Base-by-base conservation (phyloP, 768 basidiomycete genomes). In the Crassisporium funariophilum region DNA sequence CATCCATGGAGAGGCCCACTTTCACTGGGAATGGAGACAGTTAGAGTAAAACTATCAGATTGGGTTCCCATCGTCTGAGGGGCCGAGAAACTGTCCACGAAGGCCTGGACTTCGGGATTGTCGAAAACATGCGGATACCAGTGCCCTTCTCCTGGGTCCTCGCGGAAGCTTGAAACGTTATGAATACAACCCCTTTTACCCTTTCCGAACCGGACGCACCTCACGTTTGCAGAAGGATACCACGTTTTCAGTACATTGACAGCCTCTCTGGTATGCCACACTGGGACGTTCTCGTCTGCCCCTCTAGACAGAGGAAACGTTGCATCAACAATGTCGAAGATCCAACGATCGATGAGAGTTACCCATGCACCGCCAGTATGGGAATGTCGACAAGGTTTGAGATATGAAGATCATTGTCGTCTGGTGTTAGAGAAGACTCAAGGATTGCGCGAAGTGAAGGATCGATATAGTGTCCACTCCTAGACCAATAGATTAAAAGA, bases 391-490 rank as follows among this genome's bases (percentile, higher is more conserved):
- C 82, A 8, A 93, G 66, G 59, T 97, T 97, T 2, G 86, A 81
- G 16, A 92, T 55, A 67, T 92, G 87, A 3, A 95, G 63, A 57
- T 95, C 91, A 60, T 95, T 92, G 65, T 95, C 90, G 52, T 93
- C 92, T 2, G 87, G 81, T 0, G 85, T 84, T 19, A 94, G 70
- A 0, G 88, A 82, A 1, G 82, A 74, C 47, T 87, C 81, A 11
- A 97, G 74, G 41, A 95, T 78, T 4, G 82, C 80, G 29, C 83
- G 80, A 35, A 91, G 69, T 2, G 72, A 60, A 0, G 92, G 89
- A 60, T 95, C 94, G 21, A 85, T 72, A 62, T 82, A 93, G 63
- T 91, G 92, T 4, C 78, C 77, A 13, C 53, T 49, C 39, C 61
- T 63, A 20, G 12, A 27, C 12, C 8, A 29, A 4, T 21, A n/a